A percentile compares a stretch with the other conserved stretches of the same genome.
Evolutionary conservation across 2,329 filamentous ascomycete genomes (phyloP).

Genomic region (Epichloe amarillans): DNA sequence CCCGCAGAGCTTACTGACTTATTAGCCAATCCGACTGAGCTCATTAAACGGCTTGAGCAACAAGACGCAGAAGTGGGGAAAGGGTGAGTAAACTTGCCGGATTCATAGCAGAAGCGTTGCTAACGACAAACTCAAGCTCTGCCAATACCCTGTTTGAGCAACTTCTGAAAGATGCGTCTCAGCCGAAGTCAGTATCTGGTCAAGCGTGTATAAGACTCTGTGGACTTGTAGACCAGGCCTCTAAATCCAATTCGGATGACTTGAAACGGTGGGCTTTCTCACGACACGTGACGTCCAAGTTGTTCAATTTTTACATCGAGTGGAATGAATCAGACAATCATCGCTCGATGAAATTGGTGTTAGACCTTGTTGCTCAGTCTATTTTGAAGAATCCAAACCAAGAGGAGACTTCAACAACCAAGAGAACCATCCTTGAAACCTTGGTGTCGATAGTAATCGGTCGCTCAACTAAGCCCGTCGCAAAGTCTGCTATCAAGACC

Average conservation of each 20-base stretch:
- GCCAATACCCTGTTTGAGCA: slow-evolving; percentile 31
- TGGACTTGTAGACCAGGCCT: slow-evolving; percentile 47
- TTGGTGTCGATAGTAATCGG: slow-evolving; percentile 47
- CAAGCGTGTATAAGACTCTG: slow-evolving; percentile 45
- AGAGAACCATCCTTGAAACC: slow-evolving; percentile 32
- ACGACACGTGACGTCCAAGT: slow-evolving; percentile 28
- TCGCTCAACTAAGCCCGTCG: slow-evolving; percentile 46
- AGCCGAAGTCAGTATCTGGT: slow-evolving; percentile 41
- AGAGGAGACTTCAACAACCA: slow-evolving; percentile 24
- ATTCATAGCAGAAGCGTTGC: background rate
- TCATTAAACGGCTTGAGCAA: slow-evolving; percentile 30
- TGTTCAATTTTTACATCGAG: slow-evolving; percentile 52
- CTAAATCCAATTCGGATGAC: slow-evolving; percentile 30
- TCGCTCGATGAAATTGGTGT: slow-evolving; percentile 47
- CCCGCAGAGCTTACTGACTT: slow-evolving; percentile 18
- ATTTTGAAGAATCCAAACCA: slow-evolving; percentile 35
- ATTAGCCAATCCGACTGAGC: slow-evolving; percentile 23
- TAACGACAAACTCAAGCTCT: slow-evolving; percentile 10
- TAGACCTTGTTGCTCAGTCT: slow-evolving; percentile 42
- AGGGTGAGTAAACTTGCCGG: slow-evolving; percentile 19
- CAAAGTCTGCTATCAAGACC: slow-evolving; percentile 56
- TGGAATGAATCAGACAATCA: slow-evolving; percentile 55
- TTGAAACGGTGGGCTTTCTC: slow-evolving; percentile 39
- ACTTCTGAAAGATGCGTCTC: slow-evolving; percentile 34
- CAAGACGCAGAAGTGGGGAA: slow-evolving; percentile 20